Conservation (phyloP, 495 filamentous ascomycete genomes). For the Podospora fimiseda region DNA sequence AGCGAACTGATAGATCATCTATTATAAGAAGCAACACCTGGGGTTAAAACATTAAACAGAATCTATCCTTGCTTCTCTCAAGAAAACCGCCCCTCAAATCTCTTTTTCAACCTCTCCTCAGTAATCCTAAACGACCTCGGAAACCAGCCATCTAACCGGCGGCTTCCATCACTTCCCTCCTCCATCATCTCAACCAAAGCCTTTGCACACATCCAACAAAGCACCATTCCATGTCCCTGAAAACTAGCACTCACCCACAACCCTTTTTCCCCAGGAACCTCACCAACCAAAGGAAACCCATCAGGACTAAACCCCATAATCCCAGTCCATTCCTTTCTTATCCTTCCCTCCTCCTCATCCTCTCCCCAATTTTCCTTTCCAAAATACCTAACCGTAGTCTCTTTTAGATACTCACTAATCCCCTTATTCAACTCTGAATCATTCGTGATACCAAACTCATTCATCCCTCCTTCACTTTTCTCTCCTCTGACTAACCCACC, state of each 20-base stretch:
- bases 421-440: conserved; percentile 50
- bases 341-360: conserved; percentile 48
- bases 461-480: conserved; percentile 33
- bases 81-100: conserved; percentile 36
- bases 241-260: conserved; percentile 49
- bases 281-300: conserved; percentile 50
- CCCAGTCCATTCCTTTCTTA: conserved; percentile 56
- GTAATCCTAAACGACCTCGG: conserved; percentile 43
- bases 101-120: conserved; percentile 37
- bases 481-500: conserved; percentile 51
- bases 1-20: no score
- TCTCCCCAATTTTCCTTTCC: conserved; percentile 53
- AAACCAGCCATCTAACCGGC: conserved; percentile 41
- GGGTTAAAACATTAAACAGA: no score
- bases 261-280: conserved; percentile 35
- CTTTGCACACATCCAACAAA: conserved; percentile 50
- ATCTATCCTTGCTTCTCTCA: no score
- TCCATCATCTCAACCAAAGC: conserved; percentile 49
- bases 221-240: conserved; percentile 55
- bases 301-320: conserved; percentile 56
- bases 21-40: no score
- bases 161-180: conserved; percentile 24
- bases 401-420: conserved; percentile 47
- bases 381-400: conserved; percentile 47
- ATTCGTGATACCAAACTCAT: conserved; percentile 49